Evolutionary conservation across 352 stramenopile genomes (phyloP), one percentile per base, ranked within the genome.

Genomic region (Pythium phragmitis): DNA sequence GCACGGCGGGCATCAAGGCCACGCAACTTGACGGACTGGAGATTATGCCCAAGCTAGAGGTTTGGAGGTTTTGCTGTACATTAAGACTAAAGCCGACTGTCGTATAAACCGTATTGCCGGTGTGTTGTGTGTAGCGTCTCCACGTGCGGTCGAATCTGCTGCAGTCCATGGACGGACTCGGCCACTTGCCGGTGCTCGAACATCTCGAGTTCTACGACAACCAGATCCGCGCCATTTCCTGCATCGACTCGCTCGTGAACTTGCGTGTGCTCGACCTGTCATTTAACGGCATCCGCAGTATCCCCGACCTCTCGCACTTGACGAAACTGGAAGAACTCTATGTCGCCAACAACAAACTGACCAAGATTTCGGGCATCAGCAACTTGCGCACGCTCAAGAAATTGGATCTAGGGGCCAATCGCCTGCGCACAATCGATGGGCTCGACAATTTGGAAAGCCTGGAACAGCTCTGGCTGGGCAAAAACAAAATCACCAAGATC

Each of bases 191-290:
- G 42, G 79, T 71, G 19, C 81, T 99, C 55, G 67, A 94, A 72
- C 83, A 98, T 21, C 75, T 99, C 28, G 97, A 99, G 77, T 77
- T 99, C 19, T 99, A 99, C 83, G 96, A 99, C 72, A 99, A 99
- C 81, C 82, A 98, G 69, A 95, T 99, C 64, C 80, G 97, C 70
- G 75, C 77, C 16, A 83, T 99, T 49, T 57, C 76, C 17, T 73
- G 73, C 17, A 57, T 96, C 37, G 66, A 91, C 16, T 53, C 70
- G 42, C 78, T 95, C 19, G 62, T 77, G 53, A 80, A 88, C 39
- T 64, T 95, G 17, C 76, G 79, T n/a, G 85, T 97, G 28, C 69
- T 99, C 16, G 97, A 99, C 64, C 77, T 99, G 59, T 98, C 92
- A 65, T 99, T 98, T 80, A 99, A 99, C 75, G 80, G 93, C 41